These are phyloP conservation scores for Apophysomyces elegans DNA, from an alignment of 371 early-diverging fungal genomes.

Conservation along the genomic window DNA sequence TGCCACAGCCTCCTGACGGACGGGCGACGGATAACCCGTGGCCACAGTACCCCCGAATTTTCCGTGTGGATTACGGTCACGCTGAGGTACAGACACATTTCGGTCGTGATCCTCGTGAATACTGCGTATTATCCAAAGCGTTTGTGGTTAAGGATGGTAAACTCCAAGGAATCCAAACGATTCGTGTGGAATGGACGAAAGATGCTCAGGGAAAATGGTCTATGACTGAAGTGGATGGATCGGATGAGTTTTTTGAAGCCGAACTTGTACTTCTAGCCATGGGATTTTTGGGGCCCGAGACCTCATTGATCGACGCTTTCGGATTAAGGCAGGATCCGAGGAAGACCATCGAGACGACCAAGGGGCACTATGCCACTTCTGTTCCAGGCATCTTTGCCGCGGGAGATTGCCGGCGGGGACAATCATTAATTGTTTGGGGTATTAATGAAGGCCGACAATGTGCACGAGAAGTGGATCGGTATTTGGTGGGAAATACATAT, in stretches of 20 bases:
- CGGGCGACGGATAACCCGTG: constrained; percentile 94
- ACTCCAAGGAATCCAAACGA: constrained; percentile 91
- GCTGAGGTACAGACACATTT: constrained; percentile 85
- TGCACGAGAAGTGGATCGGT: constrained; percentile 90
- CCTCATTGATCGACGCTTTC: constrained; percentile 76
- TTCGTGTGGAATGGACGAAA: constrained; percentile 94
- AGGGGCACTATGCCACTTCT: constrained; percentile 77
- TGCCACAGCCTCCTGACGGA: constrained; percentile 85
- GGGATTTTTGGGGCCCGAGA: constrained; percentile 98
- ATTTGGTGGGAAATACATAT: constrained; percentile 72
- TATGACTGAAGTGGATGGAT: constrained; percentile 85
- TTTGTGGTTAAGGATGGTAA: constrained; percentile 83
- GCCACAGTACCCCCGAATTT: constrained; percentile 94
- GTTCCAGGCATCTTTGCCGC: constrained; percentile 90
- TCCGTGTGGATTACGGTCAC: constrained; percentile 97
- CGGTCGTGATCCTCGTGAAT: constrained; percentile 95
- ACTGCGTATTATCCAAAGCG: constrained; percentile 90
- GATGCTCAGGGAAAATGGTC: constrained; percentile 77
- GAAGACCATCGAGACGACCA: constrained; percentile 81
- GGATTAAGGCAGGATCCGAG: constrained; percentile 74
- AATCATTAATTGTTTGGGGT: constrained; percentile 95
- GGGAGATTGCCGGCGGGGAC: constrained; percentile 96
- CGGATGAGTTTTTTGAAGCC: constrained; percentile 86
- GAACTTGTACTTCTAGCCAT: constrained; percentile 93
- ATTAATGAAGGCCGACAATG: constrained; percentile 97